Percentiles rank a stretch among this genome's conserved stretches.
Conservation (phyloP, 208 protist genomes). For the Phytomonas serpens region DNA sequence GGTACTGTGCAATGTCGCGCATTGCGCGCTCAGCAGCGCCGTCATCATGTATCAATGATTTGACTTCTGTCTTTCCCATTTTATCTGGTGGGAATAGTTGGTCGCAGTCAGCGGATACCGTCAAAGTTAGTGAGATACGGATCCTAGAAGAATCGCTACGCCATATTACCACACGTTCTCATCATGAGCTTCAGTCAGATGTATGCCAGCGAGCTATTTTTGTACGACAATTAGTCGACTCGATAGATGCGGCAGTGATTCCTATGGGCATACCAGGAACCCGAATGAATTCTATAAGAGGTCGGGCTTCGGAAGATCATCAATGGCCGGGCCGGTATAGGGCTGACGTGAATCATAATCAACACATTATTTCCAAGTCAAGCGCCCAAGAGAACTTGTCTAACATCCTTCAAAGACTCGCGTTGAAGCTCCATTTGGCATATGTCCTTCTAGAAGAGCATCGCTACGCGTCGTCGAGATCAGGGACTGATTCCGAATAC, state of each 20-base stretch:
- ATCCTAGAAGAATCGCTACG: neutral
- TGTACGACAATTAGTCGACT: neutral
- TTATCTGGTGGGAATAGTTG: neutral
- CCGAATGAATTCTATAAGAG: neutral
- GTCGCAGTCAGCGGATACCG: neutral
- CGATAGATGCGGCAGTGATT: neutral
- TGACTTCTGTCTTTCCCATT: neutral
- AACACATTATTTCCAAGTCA: neutral
- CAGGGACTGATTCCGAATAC: neutral
- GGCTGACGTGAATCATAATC: neutral
- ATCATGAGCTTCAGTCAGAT: neutral
- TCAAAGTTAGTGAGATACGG: neutral
- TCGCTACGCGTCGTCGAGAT: neutral
- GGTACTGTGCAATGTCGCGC: slow-evolving; percentile 1
- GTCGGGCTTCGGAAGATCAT: neutral
- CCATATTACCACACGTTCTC: neutral
- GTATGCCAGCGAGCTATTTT: neutral
- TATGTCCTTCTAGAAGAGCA: neutral
- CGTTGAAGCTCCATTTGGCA: neutral
- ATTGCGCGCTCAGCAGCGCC: neutral
- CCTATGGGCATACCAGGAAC: neutral
- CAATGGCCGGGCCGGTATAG: neutral
- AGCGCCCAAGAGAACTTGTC: neutral
- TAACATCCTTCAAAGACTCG: neutral
- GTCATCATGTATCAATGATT: neutral